A percentile compares a stretch with the other conserved stretches of the same genome.
These are phyloP conservation scores for Pseudohyphozyma bogoriensis DNA, from an alignment of 768 basidiomycete species.

Conservation along the genomic window DNA sequence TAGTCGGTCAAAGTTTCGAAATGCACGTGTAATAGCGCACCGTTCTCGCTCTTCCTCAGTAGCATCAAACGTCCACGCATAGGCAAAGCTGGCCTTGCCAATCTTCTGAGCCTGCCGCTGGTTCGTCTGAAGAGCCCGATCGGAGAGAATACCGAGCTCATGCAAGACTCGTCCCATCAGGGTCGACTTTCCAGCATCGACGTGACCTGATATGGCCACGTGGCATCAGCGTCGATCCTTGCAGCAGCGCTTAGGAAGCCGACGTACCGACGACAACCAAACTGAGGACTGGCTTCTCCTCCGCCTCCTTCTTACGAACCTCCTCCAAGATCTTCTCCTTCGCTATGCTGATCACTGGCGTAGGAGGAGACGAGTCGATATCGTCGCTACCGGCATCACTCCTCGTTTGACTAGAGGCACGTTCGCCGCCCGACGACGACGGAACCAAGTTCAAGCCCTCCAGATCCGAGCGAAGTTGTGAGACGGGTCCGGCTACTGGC, in stretches of 20 bases:
- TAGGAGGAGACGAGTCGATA: no score
- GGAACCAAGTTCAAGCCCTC: slow-evolving; percentile 10
- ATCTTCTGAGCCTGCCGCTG: slow-evolving; percentile 79
- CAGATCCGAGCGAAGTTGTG: slow-evolving; percentile 10
- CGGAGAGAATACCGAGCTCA: slow-evolving; percentile 77
- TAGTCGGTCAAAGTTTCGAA: neutral
- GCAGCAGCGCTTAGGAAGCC: neutral
- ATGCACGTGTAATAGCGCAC: slow-evolving; percentile 42
- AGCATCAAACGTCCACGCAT: slow-evolving; percentile 96
- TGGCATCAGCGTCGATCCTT: neutral
- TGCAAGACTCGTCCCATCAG: slow-evolving; percentile 90
- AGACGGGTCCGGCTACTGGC: slow-evolving; percentile 1
- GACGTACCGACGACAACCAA: slow-evolving; percentile 79
- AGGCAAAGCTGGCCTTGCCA: slow-evolving; percentile 91
- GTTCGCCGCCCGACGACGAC: neutral
- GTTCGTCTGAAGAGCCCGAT: slow-evolving; percentile 71
- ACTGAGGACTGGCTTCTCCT: slow-evolving; percentile 59
- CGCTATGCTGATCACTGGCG: slow-evolving; percentile 58
- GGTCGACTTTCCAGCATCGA: slow-evolving; percentile 97
- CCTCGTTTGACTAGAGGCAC: slow-evolving; percentile 33
- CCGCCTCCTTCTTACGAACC: slow-evolving; percentile 48
- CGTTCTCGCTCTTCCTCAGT: slow-evolving; percentile 84
- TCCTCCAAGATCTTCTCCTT: slow-evolving; percentile 76
- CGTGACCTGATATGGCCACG: slow-evolving; percentile 59
- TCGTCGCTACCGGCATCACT: slow-evolving; percentile 43